Conservation (phyloP, 257 asterid genomes). For the Nicotiana noctiflora region DNA sequence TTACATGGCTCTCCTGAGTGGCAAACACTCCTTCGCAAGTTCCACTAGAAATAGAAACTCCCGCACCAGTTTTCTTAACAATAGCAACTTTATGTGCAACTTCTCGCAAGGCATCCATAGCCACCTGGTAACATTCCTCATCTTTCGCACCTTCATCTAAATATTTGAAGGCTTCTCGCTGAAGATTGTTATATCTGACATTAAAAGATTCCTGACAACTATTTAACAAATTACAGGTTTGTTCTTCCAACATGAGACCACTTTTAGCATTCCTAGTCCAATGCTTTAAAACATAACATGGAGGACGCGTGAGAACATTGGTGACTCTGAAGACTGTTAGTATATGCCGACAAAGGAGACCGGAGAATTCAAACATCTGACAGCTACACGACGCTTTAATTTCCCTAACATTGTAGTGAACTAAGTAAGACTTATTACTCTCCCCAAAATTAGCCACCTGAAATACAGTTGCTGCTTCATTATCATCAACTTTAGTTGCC, state of each 20-base stretch:
- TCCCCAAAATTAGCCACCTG: conserved; percentile 16
- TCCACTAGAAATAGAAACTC: background rate
- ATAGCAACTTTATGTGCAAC: conserved; percentile 12
- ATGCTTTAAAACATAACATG: conserved; percentile 7
- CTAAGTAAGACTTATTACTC: background rate
- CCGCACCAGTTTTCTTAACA: background rate
- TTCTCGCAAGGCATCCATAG: conserved; percentile 10
- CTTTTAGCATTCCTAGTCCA: conserved; percentile 20
- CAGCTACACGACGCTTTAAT: conserved; percentile 15
- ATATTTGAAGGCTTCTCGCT: conserved; percentile 10
- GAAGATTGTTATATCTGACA: conserved; percentile 10
- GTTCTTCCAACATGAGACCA: conserved; percentile 12
- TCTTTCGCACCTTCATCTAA: conserved; percentile 14
- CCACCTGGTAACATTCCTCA: conserved; percentile 8
- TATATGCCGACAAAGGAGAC: conserved; percentile 16
- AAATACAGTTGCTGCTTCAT: background rate
- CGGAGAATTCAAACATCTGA: conserved; percentile 20
- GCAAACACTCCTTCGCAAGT: background rate
- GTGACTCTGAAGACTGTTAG: conserved; percentile 17
- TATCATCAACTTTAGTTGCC: conserved; percentile 10
- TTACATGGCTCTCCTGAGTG: background rate
- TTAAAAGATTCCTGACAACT: conserved; percentile 11
- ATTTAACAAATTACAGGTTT: background rate
- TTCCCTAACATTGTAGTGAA: conserved; percentile 1
- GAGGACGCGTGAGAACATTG: conserved; percentile 16